phyloP scores from a whole-genome alignment of 495 filamentous ascomycete genomes.

The Xylaria grammica region DNA sequence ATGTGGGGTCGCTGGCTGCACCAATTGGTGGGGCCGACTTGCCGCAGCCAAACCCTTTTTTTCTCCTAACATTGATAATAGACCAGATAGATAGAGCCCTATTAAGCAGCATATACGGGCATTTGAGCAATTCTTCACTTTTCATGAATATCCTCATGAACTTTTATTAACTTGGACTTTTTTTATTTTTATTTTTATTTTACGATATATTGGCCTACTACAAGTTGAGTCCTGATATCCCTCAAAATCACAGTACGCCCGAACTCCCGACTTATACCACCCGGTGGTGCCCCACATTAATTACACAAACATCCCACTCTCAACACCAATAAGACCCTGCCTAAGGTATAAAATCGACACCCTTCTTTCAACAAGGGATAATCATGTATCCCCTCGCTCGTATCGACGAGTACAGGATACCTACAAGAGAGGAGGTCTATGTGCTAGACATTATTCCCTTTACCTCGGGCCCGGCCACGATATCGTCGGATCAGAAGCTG shows the following conservation, averaged over 20 bases:
- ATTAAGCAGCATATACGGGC: too few species aligned
- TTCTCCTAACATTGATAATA: neutral
- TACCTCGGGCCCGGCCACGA: slow-evolving; percentile 49
- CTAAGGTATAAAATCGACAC: neutral
- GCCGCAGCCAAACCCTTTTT: slow-evolving; percentile 1
- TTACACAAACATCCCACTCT: slow-evolving; percentile 10
- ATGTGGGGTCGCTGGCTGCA: slow-evolving; percentile 18
- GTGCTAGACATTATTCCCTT: slow-evolving; percentile 57
- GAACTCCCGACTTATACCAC: slow-evolving; percentile 4
- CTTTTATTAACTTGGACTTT: too few species aligned
- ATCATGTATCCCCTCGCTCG: slow-evolving; percentile 54
- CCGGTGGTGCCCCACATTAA: slow-evolving; percentile 13
- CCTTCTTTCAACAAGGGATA: neutral
- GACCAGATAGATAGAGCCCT: too few species aligned
- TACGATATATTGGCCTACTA: too few species aligned
- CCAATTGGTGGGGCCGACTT: slow-evolving; percentile 14
- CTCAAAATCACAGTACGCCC: too few species aligned
- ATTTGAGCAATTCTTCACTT: too few species aligned
- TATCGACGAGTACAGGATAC: slow-evolving; percentile 50
- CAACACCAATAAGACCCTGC: neutral
- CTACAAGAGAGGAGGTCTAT: slow-evolving; percentile 49
- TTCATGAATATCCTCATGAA: too few species aligned
- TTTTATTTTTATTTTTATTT: too few species aligned
- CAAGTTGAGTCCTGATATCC: too few species aligned
- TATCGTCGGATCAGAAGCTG: slow-evolving; percentile 60